Base-by-base conservation (phyloP, 2,329 filamentous ascomycete genomes). In the Helotiales sp. region DNA sequence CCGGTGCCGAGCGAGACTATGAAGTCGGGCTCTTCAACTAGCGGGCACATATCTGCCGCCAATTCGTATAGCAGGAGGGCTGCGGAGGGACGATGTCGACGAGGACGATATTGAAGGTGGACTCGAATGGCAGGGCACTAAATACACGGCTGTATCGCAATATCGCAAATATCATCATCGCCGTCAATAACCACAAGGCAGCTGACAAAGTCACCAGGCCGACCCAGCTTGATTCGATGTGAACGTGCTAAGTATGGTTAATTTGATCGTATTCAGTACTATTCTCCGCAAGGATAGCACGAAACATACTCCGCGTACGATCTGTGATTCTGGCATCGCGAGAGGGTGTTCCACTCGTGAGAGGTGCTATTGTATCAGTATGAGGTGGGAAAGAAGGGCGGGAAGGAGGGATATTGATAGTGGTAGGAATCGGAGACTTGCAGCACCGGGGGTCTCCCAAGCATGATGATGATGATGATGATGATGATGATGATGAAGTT, bases 301-400 rank as follows among this genome's bases (percentile, higher is more conserved):
- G 43, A 47, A 20, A 47, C 2, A 7, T 47, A n/a, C 43, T 47
- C 43, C 43, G 3, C 17, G 10, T 20, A 20, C 43, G 43, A 47
- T 47, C 17, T 20, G 43, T 47, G 4, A 47, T 47, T n/a, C 17
- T 5, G 43, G 43, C 8, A 47, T n/a, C 43, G 43, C 43, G 30
- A 11, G 15, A 58, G 6, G n/a, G 2, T 58, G 26, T 83, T 85
- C 15, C 88, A 81, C 24, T 52, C n/a, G 40, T 15, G n/a, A n/a
- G n/a, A n/a, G n/a, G n/a, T n/a, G n/a, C n/a, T n/a, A n/a, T n/a
- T n/a, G n/a, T n/a, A n/a, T n/a, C n/a, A n/a, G n/a, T n/a, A n/a
- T n/a, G n/a, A n/a, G n/a, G n/a, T n/a, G n/a, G n/a, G n/a, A n/a
- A n/a, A n/a, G n/a, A n/a, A n/a, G n/a, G n/a, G n/a, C n/a, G n/a